Evolutionary conservation across 805 yeast species (phyloP).

Genomic region (Spencermartinsiella europaea): DNA sequence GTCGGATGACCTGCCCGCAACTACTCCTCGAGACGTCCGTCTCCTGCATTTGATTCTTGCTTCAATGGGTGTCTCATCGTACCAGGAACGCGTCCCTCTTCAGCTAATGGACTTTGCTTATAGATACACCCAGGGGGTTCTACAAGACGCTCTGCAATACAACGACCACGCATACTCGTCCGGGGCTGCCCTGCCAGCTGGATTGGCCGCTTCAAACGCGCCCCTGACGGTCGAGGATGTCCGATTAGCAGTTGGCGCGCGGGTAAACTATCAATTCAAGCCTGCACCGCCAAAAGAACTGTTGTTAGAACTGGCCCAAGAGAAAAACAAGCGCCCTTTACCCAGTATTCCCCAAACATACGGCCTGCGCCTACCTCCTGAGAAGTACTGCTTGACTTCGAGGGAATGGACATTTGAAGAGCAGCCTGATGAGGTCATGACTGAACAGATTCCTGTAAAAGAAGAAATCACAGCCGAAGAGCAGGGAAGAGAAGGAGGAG

Average conservation of each 20-base stretch:
- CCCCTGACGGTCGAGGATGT: slow-evolving; percentile 82
- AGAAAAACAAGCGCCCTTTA: slow-evolving; percentile 79
- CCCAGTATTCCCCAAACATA: slow-evolving; percentile 89
- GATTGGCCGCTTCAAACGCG: slow-evolving; percentile 31
- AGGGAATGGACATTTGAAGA: slow-evolving; percentile 66
- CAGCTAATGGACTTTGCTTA: slow-evolving; percentile 97
- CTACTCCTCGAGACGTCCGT: slow-evolving; percentile 81
- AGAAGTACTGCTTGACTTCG: slow-evolving; percentile 89
- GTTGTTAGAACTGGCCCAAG: slow-evolving; percentile 83
- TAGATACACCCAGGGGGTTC: slow-evolving; percentile 73
- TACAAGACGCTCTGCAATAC: slow-evolving; percentile 85
- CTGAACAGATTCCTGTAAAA: slow-evolving; percentile 31
- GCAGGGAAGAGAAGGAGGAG: background rate
- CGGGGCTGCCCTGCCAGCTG: slow-evolving; percentile 34
- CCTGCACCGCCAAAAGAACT: slow-evolving; percentile 94
- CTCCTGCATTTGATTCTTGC: slow-evolving; percentile 86
- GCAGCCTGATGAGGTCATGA: slow-evolving; percentile 32
- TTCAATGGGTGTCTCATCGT: slow-evolving; percentile 83
- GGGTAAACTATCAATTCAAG: slow-evolving; percentile 93
- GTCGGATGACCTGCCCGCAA: slow-evolving; percentile 18
- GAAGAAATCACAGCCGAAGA: slow-evolving; percentile 40
- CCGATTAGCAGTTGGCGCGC: slow-evolving; percentile 85
- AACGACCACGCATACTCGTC: slow-evolving; percentile 59
- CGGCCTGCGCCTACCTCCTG: slow-evolving; percentile 95
- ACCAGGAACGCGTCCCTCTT: slow-evolving; percentile 93